Conservation (phyloP, 2,329 filamentous ascomycete genomes). For the Blastomyces silverae region DNA sequence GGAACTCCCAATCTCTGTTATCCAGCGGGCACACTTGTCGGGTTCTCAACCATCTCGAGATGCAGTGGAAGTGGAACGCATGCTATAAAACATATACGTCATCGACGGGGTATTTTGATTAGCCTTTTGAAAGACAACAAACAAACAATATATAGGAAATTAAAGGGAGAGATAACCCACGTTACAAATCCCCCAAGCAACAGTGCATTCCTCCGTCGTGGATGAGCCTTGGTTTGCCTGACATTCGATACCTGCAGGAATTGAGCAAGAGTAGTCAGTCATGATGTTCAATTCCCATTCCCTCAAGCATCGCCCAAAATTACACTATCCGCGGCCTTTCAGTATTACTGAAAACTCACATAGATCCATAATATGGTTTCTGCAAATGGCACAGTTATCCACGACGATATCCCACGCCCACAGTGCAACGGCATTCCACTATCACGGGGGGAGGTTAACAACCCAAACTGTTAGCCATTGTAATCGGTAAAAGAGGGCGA, state of each 20-base stretch:
- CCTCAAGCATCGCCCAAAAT: neutral
- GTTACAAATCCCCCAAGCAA: conserved; percentile 99
- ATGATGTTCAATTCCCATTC: neutral
- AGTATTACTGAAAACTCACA: conserved; percentile 51
- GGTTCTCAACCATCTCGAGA: conserved; percentile 98
- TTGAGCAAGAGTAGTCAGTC: neutral
- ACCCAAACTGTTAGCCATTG: conserved; percentile 5
- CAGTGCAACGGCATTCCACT: conserved; percentile 98
- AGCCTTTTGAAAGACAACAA: conserved; percentile 12
- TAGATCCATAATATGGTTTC: conserved; percentile 99
- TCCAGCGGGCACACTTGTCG: conserved; percentile 95
- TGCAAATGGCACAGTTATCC: conserved; percentile 98
- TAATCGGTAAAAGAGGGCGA: neutral
- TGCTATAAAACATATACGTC: conserved; percentile 53
- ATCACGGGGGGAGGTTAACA: conserved; percentile 20
- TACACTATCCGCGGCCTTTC: conserved; percentile 1
- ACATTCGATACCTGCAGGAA: conserved; percentile 74
- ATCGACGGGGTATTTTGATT: neutral
- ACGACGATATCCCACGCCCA: conserved; percentile 99
- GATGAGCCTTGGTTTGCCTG: conserved; percentile 97
- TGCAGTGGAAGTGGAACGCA: conserved; percentile 99
- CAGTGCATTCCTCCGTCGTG: conserved; percentile 95
- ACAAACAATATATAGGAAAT: neutral
- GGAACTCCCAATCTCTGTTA: conserved; percentile 99
- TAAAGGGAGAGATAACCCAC: conserved; percentile 49